Evolutionary conservation across 257 asterid species (phyloP), one percentile per base, ranked within the genome.

Genomic region (Sherardia arvensis): DNA sequence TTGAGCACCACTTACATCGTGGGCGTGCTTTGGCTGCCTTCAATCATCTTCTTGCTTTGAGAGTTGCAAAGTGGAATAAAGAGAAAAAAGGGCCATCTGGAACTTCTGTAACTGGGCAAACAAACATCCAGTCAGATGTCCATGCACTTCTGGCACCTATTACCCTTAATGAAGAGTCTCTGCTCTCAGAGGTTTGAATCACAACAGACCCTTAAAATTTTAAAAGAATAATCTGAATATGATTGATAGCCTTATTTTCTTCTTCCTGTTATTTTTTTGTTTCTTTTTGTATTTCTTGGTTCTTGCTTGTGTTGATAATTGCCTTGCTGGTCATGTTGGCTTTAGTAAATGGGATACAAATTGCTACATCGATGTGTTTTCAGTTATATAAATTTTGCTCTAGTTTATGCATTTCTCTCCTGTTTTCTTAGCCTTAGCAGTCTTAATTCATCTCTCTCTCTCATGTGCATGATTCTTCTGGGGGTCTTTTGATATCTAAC

Each of bases 11-110:
- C 78, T 79, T 93, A 80, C 97, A 89, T 78, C 97, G 99, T 72
- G 99, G 99, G 30, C 97, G 94, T 77, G 95, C 99, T 66, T 74
- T 93, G 72, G 97, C 94, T 34, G 95, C 97, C 74, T 80, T 87
- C 45, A 78, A 77, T 73, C 80, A 85, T 70, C 79, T 93, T 53
- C 90, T 93, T 66, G 75, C 84, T 56, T 84, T 82, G 61, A 85
- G 99, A 79, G 89, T 81, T 74, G 81, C 81, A 66, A 83, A 70
- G 70, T 73, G 84, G 81, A 87, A 84, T 68, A 68, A 83, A 70
- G 87, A 82, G 71, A 73, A 71, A 43, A 68, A 68, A 61, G 85
- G 70, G 70, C 79, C 78, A 69, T 72, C 84, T 62, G 92, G 74
- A 70, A 75, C 78, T 71, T 71, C 80, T 59, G 74, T 75, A 71